Conservation (phyloP, 805 yeast genomes). For the Clavispora santaluciae region DNA sequence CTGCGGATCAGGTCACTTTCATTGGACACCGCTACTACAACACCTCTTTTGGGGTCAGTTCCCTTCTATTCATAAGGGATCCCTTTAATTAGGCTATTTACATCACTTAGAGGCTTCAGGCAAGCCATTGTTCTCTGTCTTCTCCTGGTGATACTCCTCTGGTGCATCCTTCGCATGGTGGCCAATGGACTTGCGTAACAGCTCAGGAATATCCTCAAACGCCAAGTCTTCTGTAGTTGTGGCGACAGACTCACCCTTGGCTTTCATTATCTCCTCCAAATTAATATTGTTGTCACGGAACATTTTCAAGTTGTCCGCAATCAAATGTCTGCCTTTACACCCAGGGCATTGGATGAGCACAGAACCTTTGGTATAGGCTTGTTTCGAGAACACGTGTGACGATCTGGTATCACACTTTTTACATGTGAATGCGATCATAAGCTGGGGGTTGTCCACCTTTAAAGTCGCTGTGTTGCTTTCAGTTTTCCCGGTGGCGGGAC, state of each 20-base stretch:
- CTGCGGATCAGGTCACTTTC: too few relatives aligned
- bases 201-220: slow-evolving; percentile 63
- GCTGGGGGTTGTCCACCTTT: slow-evolving; percentile 69
- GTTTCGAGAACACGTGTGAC: slow-evolving; percentile 86
- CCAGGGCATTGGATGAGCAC: slow-evolving; percentile 90
- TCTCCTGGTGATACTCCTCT: slow-evolving; percentile 24
- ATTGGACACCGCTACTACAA: too few relatives aligned
- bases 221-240: slow-evolving; percentile 62
- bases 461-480: slow-evolving; percentile 14
- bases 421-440: slow-evolving; percentile 90
- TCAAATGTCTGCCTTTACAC: slow-evolving; percentile 80
- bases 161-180: slow-evolving; percentile 70
- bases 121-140: slow-evolving; percentile 1
- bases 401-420: slow-evolving; percentile 81
- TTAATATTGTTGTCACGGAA: slow-evolving; percentile 75
- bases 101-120: not conserved
- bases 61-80: too few relatives aligned
- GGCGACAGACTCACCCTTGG: slow-evolving; percentile 72
- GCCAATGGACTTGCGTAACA: slow-evolving; percentile 47
- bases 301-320: slow-evolving; percentile 70
- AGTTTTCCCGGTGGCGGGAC: not conserved
- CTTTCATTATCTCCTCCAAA: slow-evolving; percentile 71
- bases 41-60: too few relatives aligned
- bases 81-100: not conserved
- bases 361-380: slow-evolving; percentile 82